Base-by-base conservation (phyloP, 345 rosid species). In the Bruguiera gymnorhiza region DNA sequence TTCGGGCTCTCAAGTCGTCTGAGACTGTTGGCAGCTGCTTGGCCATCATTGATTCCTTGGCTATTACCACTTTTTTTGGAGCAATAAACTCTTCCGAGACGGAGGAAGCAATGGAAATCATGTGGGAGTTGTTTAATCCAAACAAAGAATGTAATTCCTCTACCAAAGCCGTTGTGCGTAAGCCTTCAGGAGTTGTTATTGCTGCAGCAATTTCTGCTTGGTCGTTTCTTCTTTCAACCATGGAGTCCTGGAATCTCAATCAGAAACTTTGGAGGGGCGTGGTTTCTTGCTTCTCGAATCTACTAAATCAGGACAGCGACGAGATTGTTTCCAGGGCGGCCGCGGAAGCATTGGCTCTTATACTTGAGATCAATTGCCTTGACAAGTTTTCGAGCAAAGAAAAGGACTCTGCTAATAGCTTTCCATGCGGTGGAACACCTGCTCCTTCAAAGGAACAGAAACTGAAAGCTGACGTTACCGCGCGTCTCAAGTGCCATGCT, bases 151-250 rank as follows among this genome's bases (percentile, higher is more conserved):
- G 50, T 13, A 13, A 13, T 43, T 43, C 48, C 15, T 43, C 19
- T 13, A 13, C 18, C 18, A 43, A 13, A 43, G 50, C 19, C 50
- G 50, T 13, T 43, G 50, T 3, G 50, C 9, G 16, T 43, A 8
- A 18, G 6, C 32, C n/a, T 39, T 54, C 63, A 18, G 10, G 37
- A 16, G n/a, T 3, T 37, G 20, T 39, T 9, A 18, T 59, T 2
- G 63, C 63, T 36, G 71, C 71, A 11, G 71, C 64, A 57, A 46
- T 68, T 39, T 68, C 71, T 18, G 34, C 56, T 19, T 68, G 71
- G 71, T 68, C 54, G n/a, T 58, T 68, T 48, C 52, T 58, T 68
- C 71, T 68, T 27, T 10, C 63, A 2, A 68, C 54, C n/a, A 48
- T 65, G 20, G 63, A 68, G 8, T 15, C 6, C 1, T 67, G 60